These are phyloP conservation scores for Neurospora sp. DNA, from an alignment of 495 filamentous ascomycete species.

Conservation along the genomic window DNA sequence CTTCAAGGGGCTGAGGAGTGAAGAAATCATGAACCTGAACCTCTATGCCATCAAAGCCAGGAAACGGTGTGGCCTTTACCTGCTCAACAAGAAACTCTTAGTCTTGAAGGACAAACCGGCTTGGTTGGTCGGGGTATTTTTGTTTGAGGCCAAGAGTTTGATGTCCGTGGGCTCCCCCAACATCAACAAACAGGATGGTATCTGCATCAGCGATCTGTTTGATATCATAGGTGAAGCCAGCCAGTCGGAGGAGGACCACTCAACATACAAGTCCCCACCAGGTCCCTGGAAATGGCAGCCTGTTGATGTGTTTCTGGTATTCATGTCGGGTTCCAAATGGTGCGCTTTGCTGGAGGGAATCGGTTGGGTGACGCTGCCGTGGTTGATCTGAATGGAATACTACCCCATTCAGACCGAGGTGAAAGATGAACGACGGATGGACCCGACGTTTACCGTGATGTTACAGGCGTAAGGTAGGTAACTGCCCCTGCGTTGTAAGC, in stretches of 20 bases:
- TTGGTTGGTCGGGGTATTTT: background rate
- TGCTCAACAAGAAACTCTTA: background rate
- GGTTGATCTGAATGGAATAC: background rate
- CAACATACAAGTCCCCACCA: background rate
- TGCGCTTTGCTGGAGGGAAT: background rate
- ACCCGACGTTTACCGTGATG: background rate
- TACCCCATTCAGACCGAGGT: background rate
- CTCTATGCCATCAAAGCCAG: background rate
- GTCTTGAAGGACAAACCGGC: background rate
- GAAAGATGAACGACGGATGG: background rate
- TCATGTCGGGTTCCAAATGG: background rate
- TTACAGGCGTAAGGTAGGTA: background rate
- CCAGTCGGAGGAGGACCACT: background rate
- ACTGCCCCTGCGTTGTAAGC: background rate
- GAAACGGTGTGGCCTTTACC: background rate
- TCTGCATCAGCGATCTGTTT: background rate
- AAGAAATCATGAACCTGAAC: conserved; percentile 34
- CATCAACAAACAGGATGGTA: background rate
- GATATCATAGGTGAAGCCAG: background rate
- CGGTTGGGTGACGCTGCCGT: background rate
- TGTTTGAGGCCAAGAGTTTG: background rate
- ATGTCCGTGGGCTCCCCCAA: background rate
- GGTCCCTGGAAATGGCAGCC: background rate
- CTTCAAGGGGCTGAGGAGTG: conserved; percentile 25
- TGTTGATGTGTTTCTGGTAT: background rate